Evolutionary conservation across 2,329 filamentous ascomycete genomes (phyloP).

Genomic region (Xylaria hypoxylon): DNA sequence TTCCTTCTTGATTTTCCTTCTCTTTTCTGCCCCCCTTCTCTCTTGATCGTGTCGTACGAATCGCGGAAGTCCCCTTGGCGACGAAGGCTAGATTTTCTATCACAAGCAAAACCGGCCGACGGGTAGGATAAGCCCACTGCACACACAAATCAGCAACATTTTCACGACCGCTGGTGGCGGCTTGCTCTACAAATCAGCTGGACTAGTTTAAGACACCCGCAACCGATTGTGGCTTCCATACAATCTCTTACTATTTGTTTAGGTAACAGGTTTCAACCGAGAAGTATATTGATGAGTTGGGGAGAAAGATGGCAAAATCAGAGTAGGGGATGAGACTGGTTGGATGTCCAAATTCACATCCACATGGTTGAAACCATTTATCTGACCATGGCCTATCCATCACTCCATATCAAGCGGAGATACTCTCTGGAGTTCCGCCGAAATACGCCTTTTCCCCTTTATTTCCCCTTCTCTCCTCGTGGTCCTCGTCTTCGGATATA

Average conservation of each 20-base stretch:
- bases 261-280: not conserved
- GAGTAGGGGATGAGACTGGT: not conserved
- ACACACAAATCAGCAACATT: not conserved
- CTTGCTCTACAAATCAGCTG: slow-evolving; percentile 7
- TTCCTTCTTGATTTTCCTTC: too few relatives aligned
- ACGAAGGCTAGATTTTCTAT: not conserved
- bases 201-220: not conserved
- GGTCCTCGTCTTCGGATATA: not conserved
- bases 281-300: slow-evolving; percentile 3
- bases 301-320: not conserved
- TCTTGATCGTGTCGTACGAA: not conserved
- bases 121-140: not conserved
- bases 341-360: not conserved
- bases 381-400: not conserved
- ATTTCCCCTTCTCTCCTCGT: not conserved
- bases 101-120: not conserved
- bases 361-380: not conserved
- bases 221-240: not conserved
- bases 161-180: not conserved
- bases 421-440: not conserved
- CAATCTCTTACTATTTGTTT: slow-evolving; percentile 17
- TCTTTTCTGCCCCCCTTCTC: too few relatives aligned
- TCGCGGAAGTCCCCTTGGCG: slow-evolving; percentile 2
- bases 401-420: not conserved
- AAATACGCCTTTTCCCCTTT: not conserved